Conservation (phyloP, 306 rosid species). For the Vigna mungo region DNA sequence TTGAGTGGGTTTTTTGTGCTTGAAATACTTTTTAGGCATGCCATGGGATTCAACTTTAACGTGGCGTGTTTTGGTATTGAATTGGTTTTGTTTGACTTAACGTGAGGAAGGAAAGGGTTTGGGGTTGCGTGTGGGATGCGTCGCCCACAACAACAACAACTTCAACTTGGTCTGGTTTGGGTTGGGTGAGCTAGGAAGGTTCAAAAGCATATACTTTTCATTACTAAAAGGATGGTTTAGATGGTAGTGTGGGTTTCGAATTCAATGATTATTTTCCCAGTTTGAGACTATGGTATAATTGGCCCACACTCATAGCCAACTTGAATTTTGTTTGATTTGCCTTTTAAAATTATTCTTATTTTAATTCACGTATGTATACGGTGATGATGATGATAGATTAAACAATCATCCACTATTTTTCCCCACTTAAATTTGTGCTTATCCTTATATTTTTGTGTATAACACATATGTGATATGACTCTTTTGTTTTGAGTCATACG, state of each 20-base stretch:
- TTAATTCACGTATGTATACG: neutral
- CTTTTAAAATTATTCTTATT: constrained; percentile 17
- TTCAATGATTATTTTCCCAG: constrained; percentile 36
- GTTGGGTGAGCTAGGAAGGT: constrained; percentile 33
- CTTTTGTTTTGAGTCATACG: constrained; percentile 41
- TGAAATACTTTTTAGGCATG: constrained; percentile 23
- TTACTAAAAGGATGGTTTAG: constrained; percentile 51
- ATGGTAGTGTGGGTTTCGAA: constrained; percentile 29
- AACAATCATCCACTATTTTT: neutral
- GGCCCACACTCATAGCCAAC: constrained; percentile 48
- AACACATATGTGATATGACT: constrained; percentile 36
- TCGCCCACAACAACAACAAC: constrained; percentile 21
- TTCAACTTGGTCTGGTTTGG: constrained; percentile 14
- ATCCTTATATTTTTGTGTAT: constrained; percentile 29
- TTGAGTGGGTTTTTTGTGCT: constrained; percentile 4
- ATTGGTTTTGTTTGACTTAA: constrained; percentile 51
- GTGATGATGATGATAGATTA: constrained; percentile 22
- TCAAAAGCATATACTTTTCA: constrained; percentile 42
- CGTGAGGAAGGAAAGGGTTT: constrained; percentile 38
- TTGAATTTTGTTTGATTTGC: constrained; percentile 37
- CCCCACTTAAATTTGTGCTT: constrained; percentile 31
- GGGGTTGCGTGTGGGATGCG: constrained; percentile 64
- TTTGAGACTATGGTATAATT: neutral
- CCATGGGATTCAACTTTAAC: constrained; percentile 29
- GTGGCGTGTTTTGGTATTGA: constrained; percentile 38